phyloP scores from a whole-genome alignment of 2,329 filamentous ascomycete species.

The Monosporascus cannonballus region DNA sequence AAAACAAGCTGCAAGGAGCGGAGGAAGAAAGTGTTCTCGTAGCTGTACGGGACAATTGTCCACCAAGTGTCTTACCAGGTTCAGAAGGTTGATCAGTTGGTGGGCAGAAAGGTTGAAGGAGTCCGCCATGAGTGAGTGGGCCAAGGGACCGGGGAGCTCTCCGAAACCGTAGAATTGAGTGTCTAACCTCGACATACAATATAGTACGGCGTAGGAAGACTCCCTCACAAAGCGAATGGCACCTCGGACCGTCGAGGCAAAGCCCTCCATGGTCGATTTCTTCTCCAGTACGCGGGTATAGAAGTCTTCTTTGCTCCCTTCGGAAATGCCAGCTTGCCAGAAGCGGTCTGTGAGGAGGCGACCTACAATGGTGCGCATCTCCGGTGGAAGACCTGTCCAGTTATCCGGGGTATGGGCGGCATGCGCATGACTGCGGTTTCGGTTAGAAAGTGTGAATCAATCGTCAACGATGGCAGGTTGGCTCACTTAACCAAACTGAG shows the following conservation, averaged over 20 bases:
- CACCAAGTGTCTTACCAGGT: constrained; percentile 80
- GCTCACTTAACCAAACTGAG: constrained; percentile 70
- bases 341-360: constrained; percentile 90
- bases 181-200: constrained; percentile 83
- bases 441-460: constrained; percentile 3
- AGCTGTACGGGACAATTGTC: constrained; percentile 83
- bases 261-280: constrained; percentile 82
- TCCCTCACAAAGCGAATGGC: constrained; percentile 86
- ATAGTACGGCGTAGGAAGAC: constrained; percentile 89
- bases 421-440: constrained; percentile 64
- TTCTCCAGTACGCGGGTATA: constrained; percentile 87
- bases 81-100: constrained; percentile 89
- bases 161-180: constrained; percentile 85
- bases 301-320: constrained; percentile 93
- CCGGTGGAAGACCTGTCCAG: constrained; percentile 70
- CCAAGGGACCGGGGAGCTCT: constrained; percentile 76
- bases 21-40: constrained; percentile 75
- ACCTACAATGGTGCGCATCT: constrained; percentile 71
- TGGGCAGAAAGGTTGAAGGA: constrained; percentile 81
- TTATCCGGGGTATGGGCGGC: constrained; percentile 82
- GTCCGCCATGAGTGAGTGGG: constrained; percentile 77
- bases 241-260: constrained; percentile 87
- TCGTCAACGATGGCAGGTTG: constrained; percentile 9
- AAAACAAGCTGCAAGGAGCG: constrained; percentile 76
- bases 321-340: constrained; percentile 97